Evolutionary conservation across 1,139 yeast species (phyloP).

Genomic region (Kodamaea anthophila): DNA sequence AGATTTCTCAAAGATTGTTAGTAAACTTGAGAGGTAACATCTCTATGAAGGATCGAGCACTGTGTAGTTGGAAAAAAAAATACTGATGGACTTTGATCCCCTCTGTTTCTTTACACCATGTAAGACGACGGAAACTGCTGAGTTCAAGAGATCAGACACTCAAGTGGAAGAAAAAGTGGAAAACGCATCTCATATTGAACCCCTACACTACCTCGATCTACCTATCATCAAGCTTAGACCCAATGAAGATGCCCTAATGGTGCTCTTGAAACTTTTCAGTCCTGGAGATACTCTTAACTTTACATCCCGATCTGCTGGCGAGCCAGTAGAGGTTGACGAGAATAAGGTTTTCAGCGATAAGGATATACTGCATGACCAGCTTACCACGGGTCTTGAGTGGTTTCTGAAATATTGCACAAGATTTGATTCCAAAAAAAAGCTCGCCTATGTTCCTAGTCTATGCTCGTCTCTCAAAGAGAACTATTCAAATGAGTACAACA

Average conservation of each 20-base stretch:
- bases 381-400: constrained; percentile 36
- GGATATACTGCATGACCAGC: constrained; percentile 16
- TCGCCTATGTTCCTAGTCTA: constrained; percentile 24
- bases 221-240: constrained; percentile 51
- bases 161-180: constrained; percentile 6
- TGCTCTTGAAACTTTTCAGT: constrained; percentile 44
- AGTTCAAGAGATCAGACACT: no score
- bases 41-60: no score
- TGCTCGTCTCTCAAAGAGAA: constrained; percentile 19
- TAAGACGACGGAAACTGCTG: no score
- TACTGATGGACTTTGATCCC: constrained; percentile 35
- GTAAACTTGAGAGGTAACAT: no score
- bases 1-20: no score
- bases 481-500: constrained; percentile 26
- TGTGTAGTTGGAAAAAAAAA: neutral
- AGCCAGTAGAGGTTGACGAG: constrained; percentile 12
- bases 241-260: constrained; percentile 38
- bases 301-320: constrained; percentile 15
- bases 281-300: constrained; percentile 56
- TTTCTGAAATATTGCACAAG: constrained; percentile 29
- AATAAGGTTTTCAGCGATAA: constrained; percentile 19
- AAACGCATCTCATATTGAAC: constrained; percentile 22
- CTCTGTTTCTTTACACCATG: constrained; percentile 36
- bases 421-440: constrained; percentile 18
- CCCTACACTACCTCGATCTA: constrained; percentile 59